Percentiles rank a stretch among this genome's conserved stretches.
These are phyloP conservation scores for Trichoderma pleuroti DNA, from an alignment of 2,329 filamentous ascomycete species.

Conservation along the genomic window DNA sequence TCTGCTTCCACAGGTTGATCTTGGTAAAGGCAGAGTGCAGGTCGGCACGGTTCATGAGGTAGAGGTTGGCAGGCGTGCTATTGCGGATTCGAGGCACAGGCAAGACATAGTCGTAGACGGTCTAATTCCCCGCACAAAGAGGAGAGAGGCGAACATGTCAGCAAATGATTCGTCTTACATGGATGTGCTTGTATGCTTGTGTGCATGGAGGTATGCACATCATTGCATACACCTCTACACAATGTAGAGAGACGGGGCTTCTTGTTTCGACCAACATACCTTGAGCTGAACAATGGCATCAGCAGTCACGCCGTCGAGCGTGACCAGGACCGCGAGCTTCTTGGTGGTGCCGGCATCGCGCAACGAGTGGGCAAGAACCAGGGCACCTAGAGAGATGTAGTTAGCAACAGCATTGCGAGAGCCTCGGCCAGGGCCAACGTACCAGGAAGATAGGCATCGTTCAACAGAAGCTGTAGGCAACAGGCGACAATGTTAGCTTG, in stretches of 20 bases:
- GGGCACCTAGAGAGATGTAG: slow-evolving; percentile 55
- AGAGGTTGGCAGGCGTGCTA: slow-evolving; percentile 73
- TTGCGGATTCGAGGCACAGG: slow-evolving; percentile 79
- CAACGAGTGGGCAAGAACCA: slow-evolving; percentile 90
- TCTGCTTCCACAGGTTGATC: slow-evolving; percentile 88
- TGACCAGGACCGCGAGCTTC: slow-evolving; percentile 81
- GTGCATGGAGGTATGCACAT: neutral
- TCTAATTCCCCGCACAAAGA: slow-evolving; percentile 44
- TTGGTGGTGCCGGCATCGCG: slow-evolving; percentile 84
- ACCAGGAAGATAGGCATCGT: slow-evolving; percentile 91
- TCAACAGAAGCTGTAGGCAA: slow-evolving; percentile 74
- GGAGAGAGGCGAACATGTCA: neutral
- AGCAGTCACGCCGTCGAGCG: slow-evolving; percentile 70
- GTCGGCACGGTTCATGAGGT: slow-evolving; percentile 87
- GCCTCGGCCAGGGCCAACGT: slow-evolving; percentile 28
- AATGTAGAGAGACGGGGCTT: neutral
- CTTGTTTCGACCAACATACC: slow-evolving; percentile 43
- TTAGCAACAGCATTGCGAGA: neutral
- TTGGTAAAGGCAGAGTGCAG: slow-evolving; percentile 94
- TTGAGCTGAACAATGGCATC: slow-evolving; percentile 75
- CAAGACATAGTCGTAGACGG: slow-evolving; percentile 83
- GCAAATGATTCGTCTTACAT: neutral
- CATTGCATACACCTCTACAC: neutral
- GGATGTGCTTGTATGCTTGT: neutral
- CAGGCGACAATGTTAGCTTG: neutral